phyloP scores from a whole-genome alignment of 1,139 yeast genomes.

The Debaryomycetaceae sp. region DNA sequence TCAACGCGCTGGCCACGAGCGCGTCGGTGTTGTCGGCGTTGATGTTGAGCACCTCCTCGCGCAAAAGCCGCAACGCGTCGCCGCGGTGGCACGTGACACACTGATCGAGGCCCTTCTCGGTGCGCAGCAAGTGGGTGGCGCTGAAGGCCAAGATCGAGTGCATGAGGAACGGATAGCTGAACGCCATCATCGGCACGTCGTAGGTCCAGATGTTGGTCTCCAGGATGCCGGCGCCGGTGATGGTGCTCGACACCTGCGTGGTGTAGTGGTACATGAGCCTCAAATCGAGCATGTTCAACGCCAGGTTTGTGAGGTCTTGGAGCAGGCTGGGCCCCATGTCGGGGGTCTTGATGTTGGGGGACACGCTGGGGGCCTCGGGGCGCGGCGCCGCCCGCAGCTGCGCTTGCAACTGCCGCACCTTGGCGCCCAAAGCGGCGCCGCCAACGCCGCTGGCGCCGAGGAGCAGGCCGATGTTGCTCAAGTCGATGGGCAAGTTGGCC shows the following conservation, averaged over 20 bases:
- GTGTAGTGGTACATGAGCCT: conserved; percentile 85
- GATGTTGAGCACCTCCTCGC: conserved; percentile 84
- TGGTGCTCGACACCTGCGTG: conserved; percentile 77
- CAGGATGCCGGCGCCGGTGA: conserved; percentile 86
- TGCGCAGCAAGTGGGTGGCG: conserved; percentile 83
- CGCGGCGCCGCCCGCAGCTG: conserved; percentile 7
- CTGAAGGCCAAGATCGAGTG: conserved; percentile 85
- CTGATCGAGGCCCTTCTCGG: conserved; percentile 72
- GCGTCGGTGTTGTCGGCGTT: conserved; percentile 87
- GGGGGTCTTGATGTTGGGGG: conserved; percentile 23
- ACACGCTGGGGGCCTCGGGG: conserved; percentile 19
- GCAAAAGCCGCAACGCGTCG: conserved; percentile 71
- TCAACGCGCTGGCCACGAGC: conserved; percentile 83
- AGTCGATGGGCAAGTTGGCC: conserved; percentile 43
- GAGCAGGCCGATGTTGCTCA: conserved; percentile 32
- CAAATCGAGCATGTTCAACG: conserved; percentile 70
- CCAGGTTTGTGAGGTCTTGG: no score
- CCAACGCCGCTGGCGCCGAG: conserved; percentile 13
- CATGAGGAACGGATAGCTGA: conserved; percentile 86
- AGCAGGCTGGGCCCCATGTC: conserved; percentile 10
- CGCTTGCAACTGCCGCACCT: conserved; percentile 6
- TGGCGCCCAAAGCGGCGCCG: conserved; percentile 5
- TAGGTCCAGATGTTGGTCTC: conserved; percentile 83
- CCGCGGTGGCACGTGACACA: conserved; percentile 85
- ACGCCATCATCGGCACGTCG: conserved; percentile 85